Evolutionary conservation across 352 stramenopile species (phyloP), one percentile per base, ranked within the genome.

Genomic region (Pythium plurisporium): DNA sequence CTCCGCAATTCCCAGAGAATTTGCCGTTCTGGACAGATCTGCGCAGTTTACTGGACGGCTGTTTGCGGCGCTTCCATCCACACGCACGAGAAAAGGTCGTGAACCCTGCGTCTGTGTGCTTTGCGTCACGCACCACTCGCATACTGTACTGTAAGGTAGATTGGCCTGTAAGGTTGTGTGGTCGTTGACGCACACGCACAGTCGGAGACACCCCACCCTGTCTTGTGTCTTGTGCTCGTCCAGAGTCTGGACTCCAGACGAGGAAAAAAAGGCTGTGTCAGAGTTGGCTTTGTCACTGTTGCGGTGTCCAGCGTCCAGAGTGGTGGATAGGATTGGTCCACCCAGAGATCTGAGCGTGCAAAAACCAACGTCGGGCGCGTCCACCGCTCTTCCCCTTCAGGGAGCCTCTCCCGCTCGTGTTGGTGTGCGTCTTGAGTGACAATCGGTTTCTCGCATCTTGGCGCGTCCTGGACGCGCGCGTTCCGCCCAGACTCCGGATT

Each of bases 291-390:
- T 33, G 34, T 46, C 17, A 20, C 12, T 22, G 3, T 15, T 7
- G 20, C 14, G 5, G 30, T 20, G 40, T 46, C 20, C 43, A 19
- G 31, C 29, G 30, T 37, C 34, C 47, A 53, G 45, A 42, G 14
- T 7, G 19, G n/a, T 55, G 49, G 49, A 17, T 45, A n/a, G 25
- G 50, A 58, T 58, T 58, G 50, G 49, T 58, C 50, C 50, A 58
- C 50, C 50, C 25, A 25, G 8, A 52, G 29, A 52, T 52, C 27
- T 25, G 45, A 26, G 43, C 17, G 43, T 25, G 25, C 31, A 17
- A 23, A 23, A 27, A 26, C 15, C 45, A 52, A 52, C 10, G 23
- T 26, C 36, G 19, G 29, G 14, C n/a, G n/a, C n/a, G n/a, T n/a
- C n/a, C n/a, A n/a, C n/a, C n/a, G n/a, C n/a, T 42, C 38, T 17